Evolutionary conservation across 495 filamentous ascomycete species (phyloP).

Genomic region (Aspergillus sclerotioniger): DNA sequence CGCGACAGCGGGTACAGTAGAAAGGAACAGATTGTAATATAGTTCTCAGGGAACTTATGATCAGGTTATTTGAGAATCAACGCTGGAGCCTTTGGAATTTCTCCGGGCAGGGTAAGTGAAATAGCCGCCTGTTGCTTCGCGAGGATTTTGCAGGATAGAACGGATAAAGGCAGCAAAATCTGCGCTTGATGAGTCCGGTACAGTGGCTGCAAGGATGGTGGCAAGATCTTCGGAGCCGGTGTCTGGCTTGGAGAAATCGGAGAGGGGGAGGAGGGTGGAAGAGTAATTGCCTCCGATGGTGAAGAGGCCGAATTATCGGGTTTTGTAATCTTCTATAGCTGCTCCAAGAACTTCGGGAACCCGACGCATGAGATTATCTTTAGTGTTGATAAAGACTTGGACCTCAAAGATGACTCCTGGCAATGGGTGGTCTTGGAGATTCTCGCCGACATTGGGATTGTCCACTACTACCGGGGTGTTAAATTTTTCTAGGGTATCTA

Average conservation of each 20-base stretch:
- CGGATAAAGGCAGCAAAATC: too few species aligned
- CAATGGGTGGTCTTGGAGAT: conserved; percentile 53
- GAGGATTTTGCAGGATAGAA: too few species aligned
- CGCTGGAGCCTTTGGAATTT: too few species aligned
- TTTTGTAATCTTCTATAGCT: background rate
- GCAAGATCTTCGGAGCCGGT: too few species aligned
- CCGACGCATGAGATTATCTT: conserved; percentile 1
- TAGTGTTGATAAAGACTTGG: background rate
- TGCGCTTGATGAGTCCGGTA: too few species aligned
- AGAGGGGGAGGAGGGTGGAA: conserved; percentile 23
- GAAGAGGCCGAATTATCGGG: background rate
- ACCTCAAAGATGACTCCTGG: background rate
- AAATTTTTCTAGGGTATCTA: conserved; percentile 34
- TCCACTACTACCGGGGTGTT: conserved; percentile 44
- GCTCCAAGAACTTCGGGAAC: background rate
- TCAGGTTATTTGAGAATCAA: too few species aligned
- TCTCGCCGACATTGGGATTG: conserved; percentile 52
- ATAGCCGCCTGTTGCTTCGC: too few species aligned
- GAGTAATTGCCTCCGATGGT: conserved; percentile 21
- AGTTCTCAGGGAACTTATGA: conserved; percentile 26
- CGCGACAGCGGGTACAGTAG: conserved; percentile 52
- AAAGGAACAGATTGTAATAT: conserved; percentile 37
- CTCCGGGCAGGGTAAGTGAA: too few species aligned
- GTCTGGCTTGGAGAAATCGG: background rate
- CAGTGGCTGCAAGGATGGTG: too few species aligned